Evolutionary conservation across 2,329 filamentous ascomycete species (phyloP).

Genomic region (Paracorniculantispora psalliotae): DNA sequence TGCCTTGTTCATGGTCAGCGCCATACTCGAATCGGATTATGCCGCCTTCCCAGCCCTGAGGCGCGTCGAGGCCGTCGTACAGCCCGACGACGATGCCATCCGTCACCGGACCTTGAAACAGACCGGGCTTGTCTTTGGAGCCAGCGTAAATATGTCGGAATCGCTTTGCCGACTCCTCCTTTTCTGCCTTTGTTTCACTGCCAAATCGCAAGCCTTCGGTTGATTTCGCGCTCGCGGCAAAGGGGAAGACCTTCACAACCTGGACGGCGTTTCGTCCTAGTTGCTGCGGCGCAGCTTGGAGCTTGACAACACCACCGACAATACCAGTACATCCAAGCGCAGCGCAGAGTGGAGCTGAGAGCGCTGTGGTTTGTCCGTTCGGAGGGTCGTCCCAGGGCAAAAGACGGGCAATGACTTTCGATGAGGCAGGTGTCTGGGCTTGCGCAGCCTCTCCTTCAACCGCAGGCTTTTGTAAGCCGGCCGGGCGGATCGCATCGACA

Average conservation of each 20-base stretch:
- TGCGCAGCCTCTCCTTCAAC: constrained; percentile 60
- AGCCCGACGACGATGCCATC: constrained; percentile 74
- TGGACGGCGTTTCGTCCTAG: constrained; percentile 61
- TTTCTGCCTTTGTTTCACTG: constrained; percentile 77
- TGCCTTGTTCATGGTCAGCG: constrained; percentile 38
- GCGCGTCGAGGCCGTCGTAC: constrained; percentile 48
- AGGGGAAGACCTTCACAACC: constrained; percentile 75
- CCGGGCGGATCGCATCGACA: constrained; percentile 83
- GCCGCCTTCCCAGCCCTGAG: constrained; percentile 73
- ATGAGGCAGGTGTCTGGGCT: constrained; percentile 36
- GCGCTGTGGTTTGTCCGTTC: constrained; percentile 70
- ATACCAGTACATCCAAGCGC: constrained; percentile 67
- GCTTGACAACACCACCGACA: constrained; percentile 79
- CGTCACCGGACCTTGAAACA: constrained; percentile 80
- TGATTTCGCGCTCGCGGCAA: constrained; percentile 54
- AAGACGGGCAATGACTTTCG: constrained; percentile 70
- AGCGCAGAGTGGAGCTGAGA: constrained; percentile 73
- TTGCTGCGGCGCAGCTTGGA: constrained; percentile 75
- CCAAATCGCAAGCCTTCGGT: constrained; percentile 75
- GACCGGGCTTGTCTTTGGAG: constrained; percentile 47
- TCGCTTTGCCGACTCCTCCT: constrained; percentile 68
- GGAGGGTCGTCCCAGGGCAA: constrained; percentile 81
- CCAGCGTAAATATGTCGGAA: constrained; percentile 68
- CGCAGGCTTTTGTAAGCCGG: constrained; percentile 66
- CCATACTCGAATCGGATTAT: constrained; percentile 67